phyloP scores from a whole-genome alignment of 345 rosid genomes.

The Raphanus sativus region DNA sequence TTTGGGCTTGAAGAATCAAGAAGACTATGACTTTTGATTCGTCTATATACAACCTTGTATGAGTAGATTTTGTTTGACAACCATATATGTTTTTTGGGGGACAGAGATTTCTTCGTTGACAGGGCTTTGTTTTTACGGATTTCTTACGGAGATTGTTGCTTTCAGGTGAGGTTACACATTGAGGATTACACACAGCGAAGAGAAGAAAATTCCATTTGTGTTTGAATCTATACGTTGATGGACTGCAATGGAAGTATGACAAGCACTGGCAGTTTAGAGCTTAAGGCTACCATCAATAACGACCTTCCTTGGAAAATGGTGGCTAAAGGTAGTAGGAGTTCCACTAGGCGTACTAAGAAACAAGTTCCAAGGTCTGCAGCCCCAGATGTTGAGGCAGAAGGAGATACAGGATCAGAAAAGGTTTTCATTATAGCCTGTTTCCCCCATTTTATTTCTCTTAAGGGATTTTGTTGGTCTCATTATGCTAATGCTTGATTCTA shows the following conservation, averaged over 20 bases:
- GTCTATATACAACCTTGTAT: neutral
- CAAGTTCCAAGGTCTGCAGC: conserved; percentile 18
- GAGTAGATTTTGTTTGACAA: neutral
- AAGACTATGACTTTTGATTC: conserved; percentile 1
- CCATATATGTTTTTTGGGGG: conserved; percentile 1
- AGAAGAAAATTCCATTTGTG: neutral
- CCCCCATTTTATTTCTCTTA: neutral
- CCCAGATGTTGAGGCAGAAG: conserved; percentile 14
- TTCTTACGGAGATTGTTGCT: conserved; percentile 12
- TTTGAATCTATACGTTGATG: conserved; percentile 27
- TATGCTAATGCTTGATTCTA: neutral
- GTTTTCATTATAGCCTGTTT: conserved; percentile 26
- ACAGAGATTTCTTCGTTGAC: neutral
- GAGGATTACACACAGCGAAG: neutral
- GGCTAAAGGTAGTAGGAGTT: conserved; percentile 55
- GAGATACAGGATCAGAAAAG: conserved; percentile 56
- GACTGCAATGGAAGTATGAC: conserved; percentile 42
- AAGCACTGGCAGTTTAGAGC: conserved; percentile 50
- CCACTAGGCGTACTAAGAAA: conserved; percentile 52
- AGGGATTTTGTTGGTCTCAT: neutral
- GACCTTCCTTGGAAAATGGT: conserved; percentile 57
- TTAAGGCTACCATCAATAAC: conserved; percentile 44
- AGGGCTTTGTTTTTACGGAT: neutral
- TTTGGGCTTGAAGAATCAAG: neutral
- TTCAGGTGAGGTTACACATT: conserved; percentile 12